Base-by-base conservation (phyloP, 441 rosid genomes). In the Breynia disticha region DNA sequence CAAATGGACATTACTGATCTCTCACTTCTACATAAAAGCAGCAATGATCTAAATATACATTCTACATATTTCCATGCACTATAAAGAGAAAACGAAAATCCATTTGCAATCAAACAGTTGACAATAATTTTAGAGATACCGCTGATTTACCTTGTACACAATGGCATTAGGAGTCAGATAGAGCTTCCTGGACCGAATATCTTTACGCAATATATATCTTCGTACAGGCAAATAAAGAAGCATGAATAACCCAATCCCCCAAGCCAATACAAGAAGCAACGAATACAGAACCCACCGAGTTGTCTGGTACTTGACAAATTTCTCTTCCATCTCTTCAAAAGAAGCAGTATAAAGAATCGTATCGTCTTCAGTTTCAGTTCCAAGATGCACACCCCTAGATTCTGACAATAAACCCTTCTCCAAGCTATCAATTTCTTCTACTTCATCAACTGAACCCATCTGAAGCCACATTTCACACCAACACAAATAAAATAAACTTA, bases 161-260 rank as follows among this genome's bases (percentile, higher is more conserved):
- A 81, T 81, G 48, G 86, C 77, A 67, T 70, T 71, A 10, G 76
- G 70, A 51, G 86, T 81, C 61, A 84, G 86, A 67, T 75, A 81
- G 35, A 84, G 84, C 75, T 79, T 76, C 65, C 82, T 70, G 1
- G 91, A 84, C 19, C 61, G 73, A 52, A 84, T 76, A 54, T 84
- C 91, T 62, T 65, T 75, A 32, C 88, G 71, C 57, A 74, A 60
- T 16, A 84, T 75, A 55, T 70, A 72, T 61, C 88, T 73, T 57
- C 87, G 75, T 5, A 83, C 72, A 0, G 87, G 90, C 60, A 83
- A 47, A 61, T 83, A 81, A 1, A 81, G 55, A 18, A 83, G 74
- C 90, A 83, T 83, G 73, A 83, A 67, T 19, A 83, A 56, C 5
- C 90, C 90, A 46, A 83, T 68, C 5, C 87, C 87, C 85, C 83